phyloP scores from a whole-genome alignment of 2,329 filamentous ascomycete genomes.

The Neonectria hederae region DNA sequence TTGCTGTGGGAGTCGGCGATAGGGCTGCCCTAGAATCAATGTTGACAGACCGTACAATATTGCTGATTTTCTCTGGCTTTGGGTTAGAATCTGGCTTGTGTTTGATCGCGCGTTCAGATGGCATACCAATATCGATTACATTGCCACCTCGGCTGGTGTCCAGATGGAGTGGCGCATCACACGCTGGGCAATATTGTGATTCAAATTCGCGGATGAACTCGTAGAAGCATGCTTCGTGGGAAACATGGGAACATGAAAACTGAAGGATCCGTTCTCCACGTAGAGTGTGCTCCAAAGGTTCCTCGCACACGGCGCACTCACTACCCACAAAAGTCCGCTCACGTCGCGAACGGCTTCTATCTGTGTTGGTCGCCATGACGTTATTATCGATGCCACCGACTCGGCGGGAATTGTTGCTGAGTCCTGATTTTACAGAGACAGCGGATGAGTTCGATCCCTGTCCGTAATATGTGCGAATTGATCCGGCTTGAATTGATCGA shows the following conservation, averaged over 20 bases:
- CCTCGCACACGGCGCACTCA: constrained; percentile 95
- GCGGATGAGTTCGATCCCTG: constrained; percentile 47
- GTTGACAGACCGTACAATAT: constrained; percentile 83
- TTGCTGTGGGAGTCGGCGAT: constrained; percentile 66
- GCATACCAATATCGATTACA: constrained; percentile 85
- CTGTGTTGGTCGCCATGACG: constrained; percentile 61
- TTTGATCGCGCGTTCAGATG: constrained; percentile 28
- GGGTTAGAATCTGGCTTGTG: constrained; percentile 40
- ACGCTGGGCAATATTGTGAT: constrained; percentile 92
- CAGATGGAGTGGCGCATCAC: constrained; percentile 88
- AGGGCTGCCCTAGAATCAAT: constrained; percentile 67
- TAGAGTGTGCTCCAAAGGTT: constrained; percentile 93
- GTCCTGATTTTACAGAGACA: constrained; percentile 46
- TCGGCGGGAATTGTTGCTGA: constrained; percentile 47
- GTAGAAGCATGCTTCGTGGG: constrained; percentile 98
- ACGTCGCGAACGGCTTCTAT: constrained; percentile 80
- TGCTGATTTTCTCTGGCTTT: constrained; percentile 87
- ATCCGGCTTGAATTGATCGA: constrained; percentile 42
- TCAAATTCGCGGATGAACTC: constrained; percentile 97
- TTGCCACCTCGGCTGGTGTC: constrained; percentile 95
- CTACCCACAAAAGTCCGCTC: constrained; percentile 95
- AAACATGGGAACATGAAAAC: constrained; percentile 96
- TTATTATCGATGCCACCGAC: constrained; percentile 53
- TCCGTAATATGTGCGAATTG: constrained; percentile 33
- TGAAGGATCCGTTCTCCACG: constrained; percentile 94